phyloP scores from a whole-genome alignment of 139 green algal genomes.

The Gonium pectorale region DNA sequence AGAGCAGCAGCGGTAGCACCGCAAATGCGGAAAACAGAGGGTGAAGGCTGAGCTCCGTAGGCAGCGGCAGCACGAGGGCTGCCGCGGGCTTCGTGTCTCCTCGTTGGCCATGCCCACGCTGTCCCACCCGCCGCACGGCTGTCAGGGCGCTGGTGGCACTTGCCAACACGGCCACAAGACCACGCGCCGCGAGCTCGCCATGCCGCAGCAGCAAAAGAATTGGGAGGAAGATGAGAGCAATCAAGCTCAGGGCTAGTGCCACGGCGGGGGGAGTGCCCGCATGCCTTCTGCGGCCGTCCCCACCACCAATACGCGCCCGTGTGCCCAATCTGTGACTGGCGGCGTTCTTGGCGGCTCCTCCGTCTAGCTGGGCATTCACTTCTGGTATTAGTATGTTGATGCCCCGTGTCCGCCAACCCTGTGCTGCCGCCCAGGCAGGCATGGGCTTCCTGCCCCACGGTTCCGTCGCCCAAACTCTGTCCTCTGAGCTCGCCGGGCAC shows the following conservation, averaged over 20 bases:
- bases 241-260: neutral
- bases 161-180: neutral
- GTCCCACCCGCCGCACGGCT: neutral
- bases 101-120: neutral
- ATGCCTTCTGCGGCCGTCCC: too few relatives aligned
- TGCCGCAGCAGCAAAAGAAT: neutral
- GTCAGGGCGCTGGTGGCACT: neutral
- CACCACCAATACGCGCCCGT: too few relatives aligned
- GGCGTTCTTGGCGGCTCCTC: neutral
- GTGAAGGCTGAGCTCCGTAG: neutral
- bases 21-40: neutral
- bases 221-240: neutral
- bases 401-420: too few relatives aligned
- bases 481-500: too few relatives aligned
- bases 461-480: too few relatives aligned
- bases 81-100: neutral
- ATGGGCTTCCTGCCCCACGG: too few relatives aligned
- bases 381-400: neutral
- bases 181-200: conserved; percentile 3
- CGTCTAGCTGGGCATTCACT: neutral
- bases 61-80: conserved; percentile 1
- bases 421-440: too few relatives aligned
- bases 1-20: neutral
- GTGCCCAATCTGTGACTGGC: neutral
- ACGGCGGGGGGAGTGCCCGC: neutral